phyloP scores from a whole-genome alignment of 495 filamentous ascomycete genomes.

The Penicillium soppii region DNA sequence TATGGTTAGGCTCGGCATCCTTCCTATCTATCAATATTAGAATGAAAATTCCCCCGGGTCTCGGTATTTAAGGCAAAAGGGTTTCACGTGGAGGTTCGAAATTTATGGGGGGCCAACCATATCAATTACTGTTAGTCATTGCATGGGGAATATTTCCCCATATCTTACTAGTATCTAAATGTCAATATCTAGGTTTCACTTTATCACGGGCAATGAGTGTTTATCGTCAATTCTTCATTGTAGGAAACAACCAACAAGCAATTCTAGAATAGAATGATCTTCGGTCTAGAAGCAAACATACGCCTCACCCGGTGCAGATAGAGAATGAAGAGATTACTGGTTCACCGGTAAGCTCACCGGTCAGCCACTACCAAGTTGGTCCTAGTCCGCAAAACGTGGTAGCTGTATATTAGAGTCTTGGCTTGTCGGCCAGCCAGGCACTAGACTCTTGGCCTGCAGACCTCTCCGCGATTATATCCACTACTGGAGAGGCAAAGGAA shows the following conservation, averaged over 20 bases:
- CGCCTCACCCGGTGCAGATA: background rate
- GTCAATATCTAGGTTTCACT: too few species aligned
- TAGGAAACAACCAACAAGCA: background rate
- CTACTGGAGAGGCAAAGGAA: constrained; percentile 4
- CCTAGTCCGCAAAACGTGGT: background rate
- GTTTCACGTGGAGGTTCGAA: background rate
- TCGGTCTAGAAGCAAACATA: background rate
- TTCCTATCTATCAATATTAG: background rate
- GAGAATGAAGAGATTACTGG: background rate
- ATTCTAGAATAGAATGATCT: background rate
- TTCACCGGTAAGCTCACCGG: background rate
- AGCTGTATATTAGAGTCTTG: background rate
- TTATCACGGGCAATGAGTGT: too few species aligned
- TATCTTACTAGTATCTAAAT: background rate
- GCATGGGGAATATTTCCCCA: background rate
- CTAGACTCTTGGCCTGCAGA: background rate
- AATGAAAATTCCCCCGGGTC: background rate
- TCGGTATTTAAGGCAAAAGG: background rate
- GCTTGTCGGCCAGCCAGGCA: background rate
- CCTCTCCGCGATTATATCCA: constrained; percentile 3
- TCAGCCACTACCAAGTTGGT: background rate
- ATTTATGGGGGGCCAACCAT: background rate
- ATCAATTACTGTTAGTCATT: background rate
- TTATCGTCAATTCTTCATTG: too few species aligned
- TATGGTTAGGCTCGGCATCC: background rate